Percentiles rank a stretch among this genome's conserved stretches.
phyloP scores from a whole-genome alignment of 805 yeast species.

The Saturnispora zaruensis region DNA sequence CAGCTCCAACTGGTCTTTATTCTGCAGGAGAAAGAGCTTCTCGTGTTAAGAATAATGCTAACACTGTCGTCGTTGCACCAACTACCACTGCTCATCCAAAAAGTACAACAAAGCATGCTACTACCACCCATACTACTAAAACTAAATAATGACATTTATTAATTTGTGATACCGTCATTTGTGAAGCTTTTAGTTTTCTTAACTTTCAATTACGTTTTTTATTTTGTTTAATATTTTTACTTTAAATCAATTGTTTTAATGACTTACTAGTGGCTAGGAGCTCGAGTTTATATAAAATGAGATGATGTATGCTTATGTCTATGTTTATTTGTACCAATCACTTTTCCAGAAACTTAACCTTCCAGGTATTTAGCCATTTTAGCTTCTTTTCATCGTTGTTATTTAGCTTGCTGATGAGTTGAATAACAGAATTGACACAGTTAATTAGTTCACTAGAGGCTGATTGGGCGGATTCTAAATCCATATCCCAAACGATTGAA shows the following conservation, averaged over 20 bases:
- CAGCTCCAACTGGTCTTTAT: conserved; percentile 2
- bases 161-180: conserved; percentile 2
- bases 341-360: conserved; percentile 32
- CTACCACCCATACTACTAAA: background rate
- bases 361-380: conserved; percentile 54
- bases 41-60: conserved; percentile 7
- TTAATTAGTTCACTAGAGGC: conserved; percentile 14
- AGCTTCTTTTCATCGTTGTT: conserved; percentile 41
- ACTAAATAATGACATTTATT: background rate
- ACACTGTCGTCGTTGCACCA: background rate
- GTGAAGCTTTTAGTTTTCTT: background rate
- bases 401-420: conserved; percentile 39
- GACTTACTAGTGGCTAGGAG: background rate
- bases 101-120: background rate
- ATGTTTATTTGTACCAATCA: background rate
- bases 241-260: background rate
- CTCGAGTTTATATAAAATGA: background rate
- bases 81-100: background rate
- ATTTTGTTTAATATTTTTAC: background rate
- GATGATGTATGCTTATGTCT: background rate
- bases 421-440: conserved; percentile 25
- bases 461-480: conserved; percentile 29
- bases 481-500: conserved; percentile 40
- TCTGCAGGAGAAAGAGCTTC: background rate
- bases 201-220: background rate